These are phyloP conservation scores for Cladorrhinum sp. DNA, from an alignment of 2,329 filamentous ascomycete genomes.

Conservation along the genomic window DNA sequence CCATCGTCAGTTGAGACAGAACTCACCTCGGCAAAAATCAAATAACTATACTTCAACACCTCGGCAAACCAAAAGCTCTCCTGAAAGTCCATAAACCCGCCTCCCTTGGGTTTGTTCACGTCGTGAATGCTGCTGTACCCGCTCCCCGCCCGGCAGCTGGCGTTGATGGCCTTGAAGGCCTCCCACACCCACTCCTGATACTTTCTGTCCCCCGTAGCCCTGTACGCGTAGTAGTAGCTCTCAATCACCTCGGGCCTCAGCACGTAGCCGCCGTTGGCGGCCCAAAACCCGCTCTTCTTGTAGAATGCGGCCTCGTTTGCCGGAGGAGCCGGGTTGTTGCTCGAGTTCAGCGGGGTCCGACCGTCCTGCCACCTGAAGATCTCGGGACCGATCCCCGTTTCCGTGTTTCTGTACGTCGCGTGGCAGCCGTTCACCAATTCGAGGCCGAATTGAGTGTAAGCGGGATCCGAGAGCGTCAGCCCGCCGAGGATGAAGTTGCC, in stretches of 20 bases:
- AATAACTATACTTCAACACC: conserved; percentile 78
- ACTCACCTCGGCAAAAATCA: conserved; percentile 57
- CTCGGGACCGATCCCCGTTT: conserved; percentile 76
- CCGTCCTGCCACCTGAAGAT: conserved; percentile 59
- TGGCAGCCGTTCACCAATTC: conserved; percentile 69
- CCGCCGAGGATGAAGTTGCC: conserved; percentile 85
- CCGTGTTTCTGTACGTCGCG: conserved; percentile 66
- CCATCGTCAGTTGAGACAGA: conserved; percentile 11
- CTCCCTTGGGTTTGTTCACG: conserved; percentile 63
- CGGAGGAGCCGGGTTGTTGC: conserved; percentile 43
- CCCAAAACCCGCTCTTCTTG: conserved; percentile 65
- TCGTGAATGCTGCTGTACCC: conserved; percentile 66
- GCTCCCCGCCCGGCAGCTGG: conserved; percentile 58
- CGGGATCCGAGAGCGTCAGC: conserved; percentile 59
- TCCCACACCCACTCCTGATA: conserved; percentile 86
- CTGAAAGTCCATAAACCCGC: conserved; percentile 64
- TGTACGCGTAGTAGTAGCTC: conserved; percentile 82
- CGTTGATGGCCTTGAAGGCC: conserved; percentile 67
- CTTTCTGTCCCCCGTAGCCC: conserved; percentile 68
- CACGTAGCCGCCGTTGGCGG: conserved; percentile 58
- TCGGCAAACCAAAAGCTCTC: conserved; percentile 89
- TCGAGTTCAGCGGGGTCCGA: conserved; percentile 33
- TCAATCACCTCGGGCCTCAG: conserved; percentile 81
- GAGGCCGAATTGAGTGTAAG: conserved; percentile 73
- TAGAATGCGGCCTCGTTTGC: conserved; percentile 57